Base-by-base conservation (phyloP, 495 filamentous ascomycete genomes). In the Penicillium coffeae region DNA sequence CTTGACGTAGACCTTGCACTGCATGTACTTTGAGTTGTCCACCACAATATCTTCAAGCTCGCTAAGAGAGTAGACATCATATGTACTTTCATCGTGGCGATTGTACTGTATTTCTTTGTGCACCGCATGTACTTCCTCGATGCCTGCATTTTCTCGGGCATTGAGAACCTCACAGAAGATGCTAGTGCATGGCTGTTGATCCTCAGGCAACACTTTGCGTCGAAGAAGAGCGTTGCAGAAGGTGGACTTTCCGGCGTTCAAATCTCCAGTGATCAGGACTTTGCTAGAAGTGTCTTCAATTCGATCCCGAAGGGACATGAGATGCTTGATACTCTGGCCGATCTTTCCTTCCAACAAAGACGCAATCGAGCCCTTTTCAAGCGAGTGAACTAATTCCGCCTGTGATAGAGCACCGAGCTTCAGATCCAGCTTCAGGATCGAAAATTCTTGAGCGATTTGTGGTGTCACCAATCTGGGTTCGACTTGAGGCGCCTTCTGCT, bases 251-350 rank as follows among this genome's bases (percentile, higher is more conserved):
- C 93, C 93, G 12, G 93, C 92, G 63, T 98, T 98, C 40, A 97
- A 66, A 69, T 98, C 93, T 58, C 93, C 93, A 10, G 93, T 98
- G n/a, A 98, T 84, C 55, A 98, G 62, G 13, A 98, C 94, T 69
- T 97, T 98, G 70, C 94, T 97, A 2, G 92, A 88, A 0, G 88
- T 97, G 70, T 98, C 93, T 60, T 96, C 92, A 42, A 98, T 98
- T 42, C 93, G 82, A 53, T 97, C 94, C 50, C 89, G 84, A 35
- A 98, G 76, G 3, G 85, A 79, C 36, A 86, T 73, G 6, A 98
- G 78, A 72, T 98, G 93, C 60, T 90, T 88, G 64, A 96, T 83
- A 64, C 88, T 95, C 55, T 91, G 86, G 48, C 83, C 84, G 59
- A 98, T 96, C 64, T 94, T 95, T 9, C 90, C 91, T 64, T 98